Evolutionary conservation across 495 filamentous ascomycete species (phyloP), one percentile per base, ranked within the genome.

Genomic region (Xylaria telfairii): DNA sequence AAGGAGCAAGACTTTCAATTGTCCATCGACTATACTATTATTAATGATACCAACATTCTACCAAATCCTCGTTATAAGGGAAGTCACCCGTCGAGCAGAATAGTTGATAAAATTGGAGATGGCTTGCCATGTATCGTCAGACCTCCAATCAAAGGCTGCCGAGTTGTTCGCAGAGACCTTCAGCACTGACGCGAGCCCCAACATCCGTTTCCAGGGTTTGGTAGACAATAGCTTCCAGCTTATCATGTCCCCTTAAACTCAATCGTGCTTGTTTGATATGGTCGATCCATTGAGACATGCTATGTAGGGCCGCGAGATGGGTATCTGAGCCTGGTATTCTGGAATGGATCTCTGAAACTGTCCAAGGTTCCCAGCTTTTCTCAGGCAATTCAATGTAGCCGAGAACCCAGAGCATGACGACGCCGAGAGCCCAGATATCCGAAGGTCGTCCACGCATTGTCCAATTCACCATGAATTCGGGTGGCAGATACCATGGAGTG

Each of bases 401-500:
- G 15, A 68, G 34, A 2, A 59, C 0, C 51, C 54, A 68, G 1
- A 67, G 37, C 21, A 28, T n/a, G 0, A 44, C 30, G 2, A 68
- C 15, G 0, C 65, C 65, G 2, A 68, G 37, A 0, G 65, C 65
- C 65, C 65, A 68, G 13, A 68, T 24, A 24, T 68, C 65, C 7
- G 65, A 24, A 15, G 30, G 6, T 7, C 51, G 12, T 4, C 28
- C 39, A 24, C 46, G 28, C 9, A 68, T 4, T 5, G 8, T 8
- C 39, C 63, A 44, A n/a, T 46, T 6, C 24, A 1, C 0, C 21
- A 44, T 30, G 15, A 24, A 59, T 8, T 68, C 65, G 2, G 65
- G 65, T 9, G 65, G 24, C 17, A 68, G n/a, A 32, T 68, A 68
- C 49, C 49, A 68, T 0, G 65, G 51, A 8, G 65, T 46, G 12